phyloP scores from a whole-genome alignment of 2,329 filamentous ascomycete genomes.

The Fusarium mexicanum region DNA sequence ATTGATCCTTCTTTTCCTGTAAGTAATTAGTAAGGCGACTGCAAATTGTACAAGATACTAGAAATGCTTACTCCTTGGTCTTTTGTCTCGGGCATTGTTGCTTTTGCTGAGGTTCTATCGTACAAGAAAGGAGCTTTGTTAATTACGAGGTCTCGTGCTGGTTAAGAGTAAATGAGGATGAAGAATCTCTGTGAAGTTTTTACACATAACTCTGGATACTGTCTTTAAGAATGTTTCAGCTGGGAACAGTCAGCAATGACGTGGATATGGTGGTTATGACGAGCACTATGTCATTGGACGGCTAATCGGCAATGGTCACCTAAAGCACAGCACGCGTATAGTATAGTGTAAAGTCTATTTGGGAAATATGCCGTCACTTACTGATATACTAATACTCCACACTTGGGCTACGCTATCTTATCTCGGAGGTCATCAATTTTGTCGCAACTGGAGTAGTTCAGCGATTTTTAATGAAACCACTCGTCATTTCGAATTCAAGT shows the following conservation, averaged over 20 bases:
- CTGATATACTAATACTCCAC: accelerated
- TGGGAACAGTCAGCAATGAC: not conserved
- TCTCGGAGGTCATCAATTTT: no score
- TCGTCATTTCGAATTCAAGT: not conserved
- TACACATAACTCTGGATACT: accelerated
- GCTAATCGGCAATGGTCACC: not conserved
- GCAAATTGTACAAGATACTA: accelerated
- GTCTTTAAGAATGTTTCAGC: accelerated
- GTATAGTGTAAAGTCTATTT: not conserved
- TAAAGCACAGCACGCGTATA: accelerated
- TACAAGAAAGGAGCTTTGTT: accelerated
- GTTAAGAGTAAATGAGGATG: accelerated
- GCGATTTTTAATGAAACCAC: not conserved
- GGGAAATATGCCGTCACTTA: not conserved
- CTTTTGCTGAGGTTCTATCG: not conserved
- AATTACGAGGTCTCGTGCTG: accelerated
- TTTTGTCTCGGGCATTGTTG: not conserved
- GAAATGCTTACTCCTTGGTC: not conserved
- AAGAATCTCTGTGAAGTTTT: no score
- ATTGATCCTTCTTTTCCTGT: not conserved
- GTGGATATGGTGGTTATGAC: not conserved
- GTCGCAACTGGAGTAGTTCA: not conserved
- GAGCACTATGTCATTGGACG: not conserved
- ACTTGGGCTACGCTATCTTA: accelerated
- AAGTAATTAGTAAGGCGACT: accelerated